Percentiles rank a stretch among this genome's conserved stretches.
These are phyloP conservation scores for Eucalyptus decipiens DNA, from an alignment of 345 rosid genomes.

Conservation along the genomic window DNA sequence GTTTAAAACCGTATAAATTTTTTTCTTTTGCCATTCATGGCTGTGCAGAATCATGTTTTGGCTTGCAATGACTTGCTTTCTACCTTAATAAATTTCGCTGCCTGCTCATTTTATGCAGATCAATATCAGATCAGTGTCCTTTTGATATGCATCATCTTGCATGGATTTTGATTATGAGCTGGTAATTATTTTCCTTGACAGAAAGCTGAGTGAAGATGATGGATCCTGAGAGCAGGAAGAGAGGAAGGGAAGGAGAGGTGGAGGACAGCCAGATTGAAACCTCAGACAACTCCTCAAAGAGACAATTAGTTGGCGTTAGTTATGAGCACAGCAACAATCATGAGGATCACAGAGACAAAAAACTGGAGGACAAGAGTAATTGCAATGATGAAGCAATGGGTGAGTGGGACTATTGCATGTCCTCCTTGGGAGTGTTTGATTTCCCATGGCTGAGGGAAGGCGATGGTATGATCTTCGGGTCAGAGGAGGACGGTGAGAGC, in stretches of 20 bases:
- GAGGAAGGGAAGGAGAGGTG: constrained; percentile 10
- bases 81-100: not conserved
- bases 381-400: not conserved
- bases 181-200: not conserved
- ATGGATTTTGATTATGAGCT: not conserved
- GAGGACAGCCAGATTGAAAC: not conserved
- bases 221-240: constrained; percentile 18
- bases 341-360: not conserved
- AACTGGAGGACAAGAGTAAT: not conserved
- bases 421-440: constrained; percentile 35
- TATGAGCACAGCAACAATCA: not conserved
- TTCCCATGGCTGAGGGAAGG: constrained; percentile 42
- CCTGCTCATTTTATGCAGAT: not conserved
- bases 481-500: constrained; percentile 21
- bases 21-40: not conserved
- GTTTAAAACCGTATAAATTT: not conserved
- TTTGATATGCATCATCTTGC: not conserved
- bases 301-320: not conserved
- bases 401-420: not conserved
- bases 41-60: not conserved
- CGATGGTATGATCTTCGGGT: constrained; percentile 34
- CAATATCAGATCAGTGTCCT: not conserved
- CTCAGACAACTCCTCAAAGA: not conserved
- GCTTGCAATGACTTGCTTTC: not conserved
- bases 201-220: not conserved